Evolutionary conservation across 208 protist genomes (phyloP).

Genomic region (Trypanosoma scelopori): DNA sequence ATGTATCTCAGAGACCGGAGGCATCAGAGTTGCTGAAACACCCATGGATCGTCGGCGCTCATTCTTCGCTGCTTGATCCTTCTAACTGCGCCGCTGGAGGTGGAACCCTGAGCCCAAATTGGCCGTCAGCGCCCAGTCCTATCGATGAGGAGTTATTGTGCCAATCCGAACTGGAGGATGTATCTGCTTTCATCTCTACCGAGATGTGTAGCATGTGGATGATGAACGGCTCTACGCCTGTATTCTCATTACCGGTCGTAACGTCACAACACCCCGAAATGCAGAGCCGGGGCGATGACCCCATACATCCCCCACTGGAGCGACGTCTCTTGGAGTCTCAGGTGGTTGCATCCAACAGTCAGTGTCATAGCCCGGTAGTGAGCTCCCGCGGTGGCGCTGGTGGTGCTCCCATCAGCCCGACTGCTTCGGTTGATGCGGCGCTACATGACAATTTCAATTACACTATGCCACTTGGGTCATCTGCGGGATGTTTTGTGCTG

Average conservation of each 20-base stretch:
- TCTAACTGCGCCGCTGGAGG: neutral
- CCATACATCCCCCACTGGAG: conserved; percentile 3
- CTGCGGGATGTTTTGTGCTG: conserved; percentile 78
- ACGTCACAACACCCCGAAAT: conserved; percentile 1
- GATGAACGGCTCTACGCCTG: neutral
- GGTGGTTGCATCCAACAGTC: neutral
- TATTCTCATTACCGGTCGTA: neutral
- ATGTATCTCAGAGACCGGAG: conserved; percentile 61
- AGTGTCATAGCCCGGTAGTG: conserved; percentile 12
- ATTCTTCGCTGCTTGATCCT: conserved; percentile 13
- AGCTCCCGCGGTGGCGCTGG: conserved; percentile 9
- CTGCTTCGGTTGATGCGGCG: conserved; percentile 55
- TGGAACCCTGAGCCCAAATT: neutral
- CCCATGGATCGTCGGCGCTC: conserved; percentile 72
- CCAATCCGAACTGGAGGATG: conserved; percentile 75
- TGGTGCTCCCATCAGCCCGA: conserved; percentile 29
- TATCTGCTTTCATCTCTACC: conserved; percentile 61
- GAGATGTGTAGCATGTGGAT: conserved; percentile 70
- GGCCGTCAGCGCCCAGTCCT: neutral
- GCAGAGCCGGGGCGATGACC: conserved; percentile 4
- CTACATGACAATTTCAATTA: conserved; percentile 83
- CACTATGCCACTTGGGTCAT: conserved; percentile 51
- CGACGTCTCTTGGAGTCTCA: conserved; percentile 16
- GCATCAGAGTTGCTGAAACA: conserved; percentile 76
- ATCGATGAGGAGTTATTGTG: conserved; percentile 60